Conservation (phyloP, 2,329 filamentous ascomycete genomes). For the Nannizzia gypsea region DNA sequence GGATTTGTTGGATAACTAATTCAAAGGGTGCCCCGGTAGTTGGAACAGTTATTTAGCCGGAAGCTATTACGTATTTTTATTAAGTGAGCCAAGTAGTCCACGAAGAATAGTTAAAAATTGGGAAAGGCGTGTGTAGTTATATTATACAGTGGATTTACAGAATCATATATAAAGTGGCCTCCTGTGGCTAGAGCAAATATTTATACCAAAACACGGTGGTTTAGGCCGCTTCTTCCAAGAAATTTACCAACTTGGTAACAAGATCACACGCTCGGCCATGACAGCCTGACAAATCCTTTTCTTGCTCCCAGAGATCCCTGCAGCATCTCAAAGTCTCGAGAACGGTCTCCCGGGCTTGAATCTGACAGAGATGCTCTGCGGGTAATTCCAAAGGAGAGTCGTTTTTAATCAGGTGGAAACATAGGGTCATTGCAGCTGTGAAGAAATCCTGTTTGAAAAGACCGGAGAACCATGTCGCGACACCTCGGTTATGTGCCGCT, state of each 20-base stretch:
- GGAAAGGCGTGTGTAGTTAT: background rate
- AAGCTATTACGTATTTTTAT: no score
- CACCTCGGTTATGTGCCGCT: background rate
- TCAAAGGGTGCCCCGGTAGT: no score
- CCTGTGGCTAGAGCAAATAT: background rate
- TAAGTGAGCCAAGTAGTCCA: no score
- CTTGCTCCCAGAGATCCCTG: constrained; percentile 39
- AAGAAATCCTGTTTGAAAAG: constrained; percentile 17
- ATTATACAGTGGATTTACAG: background rate
- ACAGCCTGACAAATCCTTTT: constrained; percentile 13
- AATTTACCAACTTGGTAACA: background rate
- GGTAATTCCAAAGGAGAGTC: constrained; percentile 6
- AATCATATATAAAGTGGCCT: background rate
- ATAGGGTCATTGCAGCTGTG: constrained; percentile 15
- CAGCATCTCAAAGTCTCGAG: constrained; percentile 15
- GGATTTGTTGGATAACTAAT: no score
- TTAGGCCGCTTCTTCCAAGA: background rate
- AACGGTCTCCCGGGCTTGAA: constrained; percentile 13
- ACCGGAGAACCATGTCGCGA: constrained; percentile 14
- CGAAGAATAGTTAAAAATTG: background rate
- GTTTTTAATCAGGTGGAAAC: constrained; percentile 14
- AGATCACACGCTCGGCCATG: constrained; percentile 1
- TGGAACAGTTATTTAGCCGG: no score
- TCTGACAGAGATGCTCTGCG: background rate
- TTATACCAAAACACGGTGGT: background rate